phyloP scores from a whole-genome alignment of 139 green algal genomes.

The Ettlia oleoabundans region DNA sequence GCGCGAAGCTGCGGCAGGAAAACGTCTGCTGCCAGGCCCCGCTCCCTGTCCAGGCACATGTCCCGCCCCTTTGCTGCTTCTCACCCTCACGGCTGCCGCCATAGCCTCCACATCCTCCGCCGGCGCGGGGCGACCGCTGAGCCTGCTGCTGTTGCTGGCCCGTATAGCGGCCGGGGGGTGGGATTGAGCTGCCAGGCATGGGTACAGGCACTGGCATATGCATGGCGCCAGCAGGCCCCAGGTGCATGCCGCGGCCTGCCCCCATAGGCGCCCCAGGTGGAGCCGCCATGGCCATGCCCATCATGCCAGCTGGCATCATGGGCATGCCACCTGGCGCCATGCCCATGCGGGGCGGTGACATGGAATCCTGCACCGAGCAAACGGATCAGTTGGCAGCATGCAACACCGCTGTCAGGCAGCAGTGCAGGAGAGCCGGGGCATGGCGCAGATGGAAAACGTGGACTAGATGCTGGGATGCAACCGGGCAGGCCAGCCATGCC shows the following conservation, averaged over 20 bases:
- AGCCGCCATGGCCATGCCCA: conserved; percentile 19
- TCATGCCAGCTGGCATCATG: conserved; percentile 5
- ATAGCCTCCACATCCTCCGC: neutral
- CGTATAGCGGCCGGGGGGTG: neutral
- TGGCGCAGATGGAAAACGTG: too few relatives aligned
- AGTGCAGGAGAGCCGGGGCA: too few relatives aligned
- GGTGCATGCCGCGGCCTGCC: neutral
- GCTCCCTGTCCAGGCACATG: too few relatives aligned
- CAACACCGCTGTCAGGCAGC: neutral
- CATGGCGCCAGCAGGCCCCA: too few relatives aligned
- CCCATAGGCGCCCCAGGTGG: neutral
- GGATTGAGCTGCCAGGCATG: neutral
- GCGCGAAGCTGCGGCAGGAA: too few relatives aligned
- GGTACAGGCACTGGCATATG: neutral
- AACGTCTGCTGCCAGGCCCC: too few relatives aligned
- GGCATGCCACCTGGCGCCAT: neutral
- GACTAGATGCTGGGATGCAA: too few relatives aligned
- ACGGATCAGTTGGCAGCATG: neutral
- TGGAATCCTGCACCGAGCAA: conserved; percentile 3
- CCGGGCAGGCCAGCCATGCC: neutral
- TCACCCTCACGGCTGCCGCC: conserved; percentile 2
- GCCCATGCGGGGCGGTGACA: conserved; percentile 12
- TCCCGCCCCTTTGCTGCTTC: too few relatives aligned
- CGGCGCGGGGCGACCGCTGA: neutral
- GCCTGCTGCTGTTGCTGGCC: neutral